Evolutionary conservation across 2,329 filamentous ascomycete genomes (phyloP).

Genomic region (Diaporthe sp.): DNA sequence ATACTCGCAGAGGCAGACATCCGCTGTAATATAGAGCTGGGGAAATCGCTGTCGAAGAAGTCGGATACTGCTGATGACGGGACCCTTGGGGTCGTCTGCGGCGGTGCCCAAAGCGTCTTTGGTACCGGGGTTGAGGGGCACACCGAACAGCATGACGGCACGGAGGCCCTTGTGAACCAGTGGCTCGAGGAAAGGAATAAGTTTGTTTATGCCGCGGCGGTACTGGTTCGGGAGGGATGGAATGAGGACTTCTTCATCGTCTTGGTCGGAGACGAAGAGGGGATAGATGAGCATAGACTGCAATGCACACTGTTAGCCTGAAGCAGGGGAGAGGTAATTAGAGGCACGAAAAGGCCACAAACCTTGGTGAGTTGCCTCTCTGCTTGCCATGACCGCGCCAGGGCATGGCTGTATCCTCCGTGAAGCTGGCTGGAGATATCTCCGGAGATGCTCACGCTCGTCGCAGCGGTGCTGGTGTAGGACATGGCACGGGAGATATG

Average conservation of each 20-base stretch:
- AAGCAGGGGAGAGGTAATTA: neutral
- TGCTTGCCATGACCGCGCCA: conserved; percentile 85
- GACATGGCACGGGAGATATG: conserved; percentile 75
- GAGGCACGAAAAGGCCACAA: neutral
- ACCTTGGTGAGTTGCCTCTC: conserved; percentile 90
- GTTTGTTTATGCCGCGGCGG: conserved; percentile 88
- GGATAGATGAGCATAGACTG: conserved; percentile 99
- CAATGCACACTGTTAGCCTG: conserved; percentile 8
- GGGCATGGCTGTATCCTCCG: conserved; percentile 84
- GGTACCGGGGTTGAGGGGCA: conserved; percentile 82
- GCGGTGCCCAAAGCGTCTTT: conserved; percentile 94
- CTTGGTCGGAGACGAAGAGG: conserved; percentile 93
- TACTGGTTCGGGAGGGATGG: conserved; percentile 92
- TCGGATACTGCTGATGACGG: conserved; percentile 89
- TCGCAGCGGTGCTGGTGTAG: conserved; percentile 76
- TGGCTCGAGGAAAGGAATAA: conserved; percentile 87
- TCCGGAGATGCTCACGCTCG: conserved; percentile 77
- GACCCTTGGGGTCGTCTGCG: conserved; percentile 92
- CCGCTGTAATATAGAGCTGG: conserved; percentile 88
- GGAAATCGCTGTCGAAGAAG: conserved; percentile 89
- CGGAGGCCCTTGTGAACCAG: conserved; percentile 90
- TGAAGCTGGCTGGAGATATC: conserved; percentile 89
- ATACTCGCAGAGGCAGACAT: conserved; percentile 99
- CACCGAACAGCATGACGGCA: conserved; percentile 96
- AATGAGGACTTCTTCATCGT: conserved; percentile 91